Evolutionary conservation across 2,329 filamentous ascomycete species (phyloP), one percentile per base, ranked within the genome.

Genomic region (Xylariaceae sp.): DNA sequence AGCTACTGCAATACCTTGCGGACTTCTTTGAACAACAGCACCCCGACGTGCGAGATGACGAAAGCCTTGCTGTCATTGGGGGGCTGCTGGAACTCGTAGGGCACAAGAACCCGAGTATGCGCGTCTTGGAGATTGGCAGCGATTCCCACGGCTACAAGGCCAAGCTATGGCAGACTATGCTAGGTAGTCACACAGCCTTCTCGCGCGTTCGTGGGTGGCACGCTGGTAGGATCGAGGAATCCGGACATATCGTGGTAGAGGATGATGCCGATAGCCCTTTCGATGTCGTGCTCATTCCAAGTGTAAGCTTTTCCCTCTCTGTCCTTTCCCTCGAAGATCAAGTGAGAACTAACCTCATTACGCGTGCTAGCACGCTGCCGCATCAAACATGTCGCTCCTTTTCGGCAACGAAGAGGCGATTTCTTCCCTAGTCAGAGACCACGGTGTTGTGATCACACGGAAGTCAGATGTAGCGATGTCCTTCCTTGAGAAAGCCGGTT

Each of bases 41-140:
- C 1, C n/a, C 8, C 4, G 30, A 32, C 16, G 4, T 32, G 6
- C 7, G 8, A 6, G 44, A 44, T 9, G 37, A 45, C 13, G 3
- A 38, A 19, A 38, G 15, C 17, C 7, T 38, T 9, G n/a, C 18
- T 4, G 15, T 30, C 1, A 30, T 51, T 11, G 42, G 42, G 2
- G 37, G 18, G 1, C 12, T 52, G 1, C 12, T 52, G 0, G 47
- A 49, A n/a, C 39, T 54, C 0, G 35, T 24, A 2, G 48, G 44
- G 1, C 49, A 54, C 31, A 52, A 48, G 33, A 50, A 18, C 4
- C 51, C 51, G 4, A 11, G 35, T 0, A 49, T 54, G 41, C 35
- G 40, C 4, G 49, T 54, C 0, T 29, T 52, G 13, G 48, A 52
- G 34, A 31, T 52, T 4, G 41, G 39, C 9, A 30, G 17, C 1